Base-by-base conservation (phyloP, 2,329 filamentous ascomycete genomes). In the Pyrenochaeta sp. region DNA sequence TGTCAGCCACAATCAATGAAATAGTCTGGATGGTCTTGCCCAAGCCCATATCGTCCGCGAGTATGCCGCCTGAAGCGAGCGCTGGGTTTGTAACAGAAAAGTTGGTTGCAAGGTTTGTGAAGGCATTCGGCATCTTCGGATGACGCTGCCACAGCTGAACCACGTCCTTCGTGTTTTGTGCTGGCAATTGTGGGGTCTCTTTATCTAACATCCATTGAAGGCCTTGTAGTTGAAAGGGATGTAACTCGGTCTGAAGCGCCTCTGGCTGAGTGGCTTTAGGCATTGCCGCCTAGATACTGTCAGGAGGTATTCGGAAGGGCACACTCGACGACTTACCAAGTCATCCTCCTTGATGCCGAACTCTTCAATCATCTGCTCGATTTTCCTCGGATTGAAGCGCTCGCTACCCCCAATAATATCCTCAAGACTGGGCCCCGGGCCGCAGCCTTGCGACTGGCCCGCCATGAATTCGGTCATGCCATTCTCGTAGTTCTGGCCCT, bases 41-140 rank as follows among this genome's bases (percentile, higher is more conserved):
- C 5, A 97, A 79, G 3, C 93, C 93, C 93, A 97, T 97, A 69
- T 97, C 93, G 74, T 97, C 93, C 1, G 92, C 92, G 8, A 97
- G 83, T 49, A 97, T 93, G 32, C 93, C 93, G 19, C 93, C 93
- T 49, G 88, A 91, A 6, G 91, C 87, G 24, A 96, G 82, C 0
- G 80, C 76, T 0, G 92, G 92, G 1, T 83, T 77, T 8, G 84
- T 87, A 9, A 77, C 63, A 0, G 87, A 84, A 72, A 88, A 93
- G 51, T 88, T 88, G 0, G 88, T 94, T 58, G 89, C 91, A 63
- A 91, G 83, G 75, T 91, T 92, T 56, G 83, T 85, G 67, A 88
- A 91, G 27, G 73, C 72, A 52, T 75, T 78, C 2, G 71, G 81
- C 59, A 74, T 66, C 0, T 52, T 65, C 24, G 68, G 54, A 59